Evolutionary conservation across 495 filamentous ascomycete species (phyloP).

Genomic region (Hamigera avellanea): DNA sequence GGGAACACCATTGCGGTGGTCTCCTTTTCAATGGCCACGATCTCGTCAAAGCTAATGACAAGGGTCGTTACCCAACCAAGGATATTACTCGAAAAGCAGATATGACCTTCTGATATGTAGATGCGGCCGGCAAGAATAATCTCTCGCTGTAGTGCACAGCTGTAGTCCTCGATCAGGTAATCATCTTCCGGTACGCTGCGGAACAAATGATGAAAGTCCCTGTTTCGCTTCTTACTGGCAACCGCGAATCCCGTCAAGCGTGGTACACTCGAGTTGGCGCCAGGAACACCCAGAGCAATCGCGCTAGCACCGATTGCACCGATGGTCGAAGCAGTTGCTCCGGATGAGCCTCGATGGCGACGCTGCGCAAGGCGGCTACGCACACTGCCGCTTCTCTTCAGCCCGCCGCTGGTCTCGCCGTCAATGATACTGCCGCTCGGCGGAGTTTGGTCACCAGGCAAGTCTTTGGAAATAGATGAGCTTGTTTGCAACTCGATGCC

Average conservation of each 20-base stretch:
- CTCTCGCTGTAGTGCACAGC: slow-evolving; percentile 88
- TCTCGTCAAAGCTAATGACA: slow-evolving; percentile 96
- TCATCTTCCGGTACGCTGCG: slow-evolving; percentile 96
- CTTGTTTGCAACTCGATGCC: slow-evolving; percentile 21
- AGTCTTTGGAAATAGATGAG: slow-evolving; percentile 22
- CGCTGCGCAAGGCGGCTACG: slow-evolving; percentile 63
- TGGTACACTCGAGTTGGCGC: slow-evolving; percentile 43
- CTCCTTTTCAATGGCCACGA: slow-evolving; percentile 93
- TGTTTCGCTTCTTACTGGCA: slow-evolving; percentile 88
- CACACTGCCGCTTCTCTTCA: slow-evolving; percentile 69
- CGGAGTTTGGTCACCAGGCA: slow-evolving; percentile 46
- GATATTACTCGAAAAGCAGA: slow-evolving; percentile 99
- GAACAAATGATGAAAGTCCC: slow-evolving; percentile 89
- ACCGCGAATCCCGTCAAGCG: slow-evolving; percentile 92
- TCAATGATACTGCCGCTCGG: slow-evolving; percentile 59
- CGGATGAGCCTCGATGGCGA: slow-evolving; percentile 74
- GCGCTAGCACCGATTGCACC: slow-evolving; percentile 57
- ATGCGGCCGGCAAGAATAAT: slow-evolving; percentile 90
- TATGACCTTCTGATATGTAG: slow-evolving; percentile 93
- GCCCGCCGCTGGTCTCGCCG: slow-evolving; percentile 42
- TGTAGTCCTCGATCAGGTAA: slow-evolving; percentile 97
- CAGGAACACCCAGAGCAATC: slow-evolving; percentile 52
- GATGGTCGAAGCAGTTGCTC: slow-evolving; percentile 63
- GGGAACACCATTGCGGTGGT: slow-evolving; percentile 92
- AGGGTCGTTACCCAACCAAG: slow-evolving; percentile 94